These are phyloP conservation scores for Fusarium sp. DNA, from an alignment of 2,329 filamentous ascomycete species.

Conservation along the genomic window DNA sequence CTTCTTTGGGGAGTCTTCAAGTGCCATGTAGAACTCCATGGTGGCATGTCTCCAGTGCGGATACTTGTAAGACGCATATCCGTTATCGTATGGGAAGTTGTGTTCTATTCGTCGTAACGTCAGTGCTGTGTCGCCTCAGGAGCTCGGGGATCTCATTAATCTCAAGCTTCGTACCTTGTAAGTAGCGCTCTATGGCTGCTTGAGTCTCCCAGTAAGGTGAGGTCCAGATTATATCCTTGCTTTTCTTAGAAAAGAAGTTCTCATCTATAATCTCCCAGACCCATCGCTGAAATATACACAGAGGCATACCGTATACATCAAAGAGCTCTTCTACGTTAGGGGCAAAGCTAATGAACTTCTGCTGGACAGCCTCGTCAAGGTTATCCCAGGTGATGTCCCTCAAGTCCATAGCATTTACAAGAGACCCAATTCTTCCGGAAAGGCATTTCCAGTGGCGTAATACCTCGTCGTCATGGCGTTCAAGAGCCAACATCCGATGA, in stretches of 20 bases:
- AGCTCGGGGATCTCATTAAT: background rate
- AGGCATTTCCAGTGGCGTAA: no score
- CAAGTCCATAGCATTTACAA: no score
- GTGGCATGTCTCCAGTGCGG: background rate
- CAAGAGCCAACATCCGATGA: no score
- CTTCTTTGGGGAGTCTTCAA: background rate
- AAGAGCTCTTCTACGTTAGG: background rate
- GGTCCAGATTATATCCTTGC: background rate
- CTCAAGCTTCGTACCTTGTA: background rate
- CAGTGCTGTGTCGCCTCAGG: background rate
- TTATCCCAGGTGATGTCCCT: background rate
- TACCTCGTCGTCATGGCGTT: no score
- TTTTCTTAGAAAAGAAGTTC: background rate
- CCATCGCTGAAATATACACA: background rate
- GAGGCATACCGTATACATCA: background rate
- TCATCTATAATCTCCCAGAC: background rate
- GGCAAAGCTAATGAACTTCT: background rate
- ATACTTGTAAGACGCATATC: background rate
- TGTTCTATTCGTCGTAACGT: background rate
- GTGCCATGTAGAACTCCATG: background rate
- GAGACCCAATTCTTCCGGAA: no score
- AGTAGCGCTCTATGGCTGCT: background rate
- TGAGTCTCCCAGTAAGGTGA: background rate
- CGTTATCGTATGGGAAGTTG: background rate
- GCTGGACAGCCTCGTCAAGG: background rate